Base-by-base conservation (phyloP, 139 green algal species). In the Desmodesmus armatus region DNA sequence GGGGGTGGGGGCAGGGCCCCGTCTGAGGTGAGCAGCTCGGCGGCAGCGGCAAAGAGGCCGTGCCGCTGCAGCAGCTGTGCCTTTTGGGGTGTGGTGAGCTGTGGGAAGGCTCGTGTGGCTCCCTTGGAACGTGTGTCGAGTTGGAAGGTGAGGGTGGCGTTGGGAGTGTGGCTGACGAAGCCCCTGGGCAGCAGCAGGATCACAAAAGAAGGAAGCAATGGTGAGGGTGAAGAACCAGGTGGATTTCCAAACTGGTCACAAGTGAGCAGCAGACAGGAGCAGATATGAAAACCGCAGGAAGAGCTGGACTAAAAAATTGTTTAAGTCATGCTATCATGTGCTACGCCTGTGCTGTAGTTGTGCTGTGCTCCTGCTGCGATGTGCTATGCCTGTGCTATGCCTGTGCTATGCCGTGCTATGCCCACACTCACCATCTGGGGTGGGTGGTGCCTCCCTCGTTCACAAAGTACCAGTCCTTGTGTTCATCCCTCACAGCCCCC, bases 381-480 rank as follows among this genome's bases (percentile, higher is more conserved):
- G n/a, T n/a, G n/a, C n/a, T n/a, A n/a, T n/a, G n/a, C n/a, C n/a
- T n/a, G n/a, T n/a, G n/a, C n/a, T n/a, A n/a, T n/a, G n/a, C n/a
- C n/a, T n/a, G n/a, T n/a, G n/a, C n/a, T n/a, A n/a, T n/a, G n/a
- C n/a, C n/a, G n/a, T n/a, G n/a, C n/a, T n/a, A n/a, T n/a, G n/a
- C n/a, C n/a, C n/a, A n/a, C n/a, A 27, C 70, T 78, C 74, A 66
- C 74, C 77, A 83, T 43, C 44, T 73, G 6, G 58, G 77, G 15
- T 73, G 73, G 17, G 40, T 21, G 11, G 9, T 23, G 21, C 5
- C 33, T 33, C 77, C 77, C 41, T 83, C 77, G 41, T 83, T 83
- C n/a, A 83, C 77, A 83, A 83, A 83, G 77, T 74, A 60, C 77
- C 77, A 83, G 2, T 73, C 77, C 41, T 25, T 43, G n/a, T 73